A percentile compares a stretch with the other conserved stretches of the same genome.
Conservation (phyloP, 2,329 filamentous ascomycete genomes). For the Colletotrichum eremochloae region DNA sequence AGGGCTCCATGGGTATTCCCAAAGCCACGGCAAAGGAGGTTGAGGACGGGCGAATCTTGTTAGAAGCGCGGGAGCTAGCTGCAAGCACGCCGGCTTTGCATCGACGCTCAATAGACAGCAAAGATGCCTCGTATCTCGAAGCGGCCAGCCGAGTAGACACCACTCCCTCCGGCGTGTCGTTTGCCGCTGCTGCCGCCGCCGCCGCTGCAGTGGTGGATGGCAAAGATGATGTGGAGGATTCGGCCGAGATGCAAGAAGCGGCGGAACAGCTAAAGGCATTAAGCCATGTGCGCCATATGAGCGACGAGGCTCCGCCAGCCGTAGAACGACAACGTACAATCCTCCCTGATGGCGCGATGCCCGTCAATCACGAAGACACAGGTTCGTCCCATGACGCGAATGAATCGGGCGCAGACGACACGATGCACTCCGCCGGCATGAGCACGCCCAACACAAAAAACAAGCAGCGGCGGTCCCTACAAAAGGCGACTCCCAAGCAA, state of each 20-base stretch:
- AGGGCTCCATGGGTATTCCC: constrained; percentile 60
- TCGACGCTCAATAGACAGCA: constrained; percentile 37
- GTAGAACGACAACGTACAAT: constrained; percentile 53
- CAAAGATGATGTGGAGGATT: constrained; percentile 69
- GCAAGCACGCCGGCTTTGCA: constrained; percentile 52
- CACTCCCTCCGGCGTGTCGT: constrained; percentile 27
- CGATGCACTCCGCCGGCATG: constrained; percentile 51
- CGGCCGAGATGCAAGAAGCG: constrained; percentile 78
- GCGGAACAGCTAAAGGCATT: constrained; percentile 76
- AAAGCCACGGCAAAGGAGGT: constrained; percentile 65
- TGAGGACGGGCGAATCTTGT: constrained; percentile 69
- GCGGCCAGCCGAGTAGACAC: constrained; percentile 30
- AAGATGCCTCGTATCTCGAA: constrained; percentile 38
- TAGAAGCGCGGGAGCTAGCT: constrained; percentile 65
- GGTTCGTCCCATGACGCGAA: constrained; percentile 56
- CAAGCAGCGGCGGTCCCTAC: constrained; percentile 63
- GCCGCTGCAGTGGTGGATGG: constrained; percentile 47
- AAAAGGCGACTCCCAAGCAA: constrained; percentile 65
- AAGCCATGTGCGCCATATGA: constrained; percentile 68
- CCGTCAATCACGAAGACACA: constrained; percentile 56
- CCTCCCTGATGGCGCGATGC: constrained; percentile 55
- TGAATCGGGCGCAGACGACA: constrained; percentile 58
- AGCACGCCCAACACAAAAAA: constrained; percentile 53
- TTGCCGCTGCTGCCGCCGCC: constrained; percentile 35
- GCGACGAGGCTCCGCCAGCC: constrained; percentile 49